These are phyloP conservation scores for Metschnikowia similis DNA, from an alignment of 805 yeast genomes.

Conservation along the genomic window DNA sequence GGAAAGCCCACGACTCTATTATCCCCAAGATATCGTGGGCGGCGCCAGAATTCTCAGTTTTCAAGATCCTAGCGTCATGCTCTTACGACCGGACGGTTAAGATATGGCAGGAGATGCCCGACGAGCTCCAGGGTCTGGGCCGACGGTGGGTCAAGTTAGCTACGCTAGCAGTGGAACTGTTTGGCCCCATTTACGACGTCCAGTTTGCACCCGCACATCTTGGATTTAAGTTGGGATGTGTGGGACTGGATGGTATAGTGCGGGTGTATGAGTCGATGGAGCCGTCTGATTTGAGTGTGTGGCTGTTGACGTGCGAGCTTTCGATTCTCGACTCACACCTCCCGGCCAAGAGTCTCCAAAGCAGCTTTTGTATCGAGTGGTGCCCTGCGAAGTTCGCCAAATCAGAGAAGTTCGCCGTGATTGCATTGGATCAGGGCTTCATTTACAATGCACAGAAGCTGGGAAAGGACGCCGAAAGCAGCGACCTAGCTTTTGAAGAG, in stretches of 20 bases:
- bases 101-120: conserved; percentile 86
- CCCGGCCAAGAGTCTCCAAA: conserved; percentile 77
- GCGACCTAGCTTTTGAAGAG: neutral
- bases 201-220: conserved; percentile 82
- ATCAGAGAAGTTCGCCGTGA: conserved; percentile 74
- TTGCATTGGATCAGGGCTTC: conserved; percentile 83
- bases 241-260: conserved; percentile 84
- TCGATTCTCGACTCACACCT: conserved; percentile 57
- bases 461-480: neutral
- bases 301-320: conserved; percentile 76
- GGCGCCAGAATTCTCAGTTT: conserved; percentile 75
- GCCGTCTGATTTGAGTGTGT: conserved; percentile 78
- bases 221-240: conserved; percentile 78
- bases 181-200: conserved; percentile 86
- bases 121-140: conserved; percentile 72
- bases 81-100: conserved; percentile 87
- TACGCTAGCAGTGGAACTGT: conserved; percentile 72
- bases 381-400: conserved; percentile 76
- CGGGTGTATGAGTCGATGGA: conserved; percentile 85
- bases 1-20: conserved; percentile 94
- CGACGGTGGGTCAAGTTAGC: conserved; percentile 75
- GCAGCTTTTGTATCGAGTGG: conserved; percentile 85
- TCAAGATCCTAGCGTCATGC: conserved; percentile 80
- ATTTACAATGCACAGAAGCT: conserved; percentile 44
- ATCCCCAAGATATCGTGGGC: conserved; percentile 87